Conservation (phyloP, 805 yeast species). For the Kregervanrija fluxuum region DNA sequence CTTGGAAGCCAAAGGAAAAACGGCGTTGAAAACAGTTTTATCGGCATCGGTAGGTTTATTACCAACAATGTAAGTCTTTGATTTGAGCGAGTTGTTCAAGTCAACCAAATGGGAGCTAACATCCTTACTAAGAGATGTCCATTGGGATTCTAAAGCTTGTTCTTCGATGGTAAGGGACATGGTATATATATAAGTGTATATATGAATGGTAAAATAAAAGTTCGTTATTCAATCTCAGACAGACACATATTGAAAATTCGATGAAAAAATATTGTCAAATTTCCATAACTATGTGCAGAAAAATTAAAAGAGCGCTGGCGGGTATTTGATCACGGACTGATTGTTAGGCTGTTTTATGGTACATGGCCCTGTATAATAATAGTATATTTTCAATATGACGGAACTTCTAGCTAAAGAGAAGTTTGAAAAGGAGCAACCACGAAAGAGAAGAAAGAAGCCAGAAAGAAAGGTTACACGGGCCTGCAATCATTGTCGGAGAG, state of each 20-base stretch:
- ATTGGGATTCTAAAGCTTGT: conserved; percentile 66
- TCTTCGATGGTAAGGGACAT: conserved; percentile 27
- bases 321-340: too few relatives aligned
- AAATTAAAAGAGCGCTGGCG: too few relatives aligned
- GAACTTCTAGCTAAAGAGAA: too few relatives aligned
- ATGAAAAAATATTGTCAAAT: too few relatives aligned
- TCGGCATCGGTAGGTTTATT: conserved; percentile 66
- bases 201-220: too few relatives aligned
- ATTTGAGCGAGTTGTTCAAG: conserved; percentile 64
- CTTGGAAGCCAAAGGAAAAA: conserved; percentile 50
- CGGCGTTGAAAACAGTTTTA: conserved; percentile 56
- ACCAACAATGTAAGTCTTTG: conserved; percentile 65
- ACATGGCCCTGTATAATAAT: too few relatives aligned
- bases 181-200: neutral
- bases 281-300: too few relatives aligned
- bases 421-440: neutral
- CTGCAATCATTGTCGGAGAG: conserved; percentile 82
- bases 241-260: too few relatives aligned
- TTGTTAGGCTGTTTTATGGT: too few relatives aligned
- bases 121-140: conserved; percentile 56
- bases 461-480: conserved; percentile 73
- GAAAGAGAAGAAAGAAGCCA: conserved; percentile 27
- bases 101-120: conserved; percentile 45
- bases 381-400: too few relatives aligned
- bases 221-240: too few relatives aligned